Evolutionary conservation across 2,329 filamentous ascomycete genomes (phyloP), one percentile per base, ranked within the genome.

Genomic region (Ambrosiella xylebori): DNA sequence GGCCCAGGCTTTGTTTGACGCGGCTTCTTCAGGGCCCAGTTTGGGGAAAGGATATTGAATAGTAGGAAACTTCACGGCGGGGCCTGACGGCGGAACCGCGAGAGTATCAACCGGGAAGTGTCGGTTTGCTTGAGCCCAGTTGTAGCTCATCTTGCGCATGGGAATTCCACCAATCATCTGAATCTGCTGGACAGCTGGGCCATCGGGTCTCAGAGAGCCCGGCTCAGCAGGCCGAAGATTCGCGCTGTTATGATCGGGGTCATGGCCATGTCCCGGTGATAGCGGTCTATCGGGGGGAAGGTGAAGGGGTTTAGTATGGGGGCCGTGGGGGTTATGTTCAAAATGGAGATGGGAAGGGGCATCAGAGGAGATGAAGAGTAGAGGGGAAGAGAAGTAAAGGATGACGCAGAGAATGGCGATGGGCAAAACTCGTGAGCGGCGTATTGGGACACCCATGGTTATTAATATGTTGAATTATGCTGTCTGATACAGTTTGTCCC

Each of bases 21-120:
- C 27, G 2, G 47, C 55, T 7, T 51, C 53, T n/a, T 44, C 39
- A 3, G 53, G 50, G 15, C 54, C 49, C n/a, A 45, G 70, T 44
- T 71, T 65, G 2, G 61, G 63, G 73, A 78, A 17, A 77, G 67
- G 50, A 44, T 62, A 38, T 51, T 71, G 70, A 2, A 71, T 63
- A 0, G 58, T 62, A 2, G 67, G 67, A 13, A 71, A 63, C 13
- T 45, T 61, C 1, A 58, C 59, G 1, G 65, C 64, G 19, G 51
- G 59, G 12, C 62, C 68, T 1, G 62, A 58, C 1, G 70, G 69
- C 0, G 69, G 59, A 17, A 65, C 63, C 61, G 66, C 67, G 61
- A 70, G 66, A 5, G 66, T 64, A 1, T 62, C 40, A 6, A 67
- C 67, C 3, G 68, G 68, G 59, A 68, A 57, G 49, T 66, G 65